phyloP scores from a whole-genome alignment of 192 early-diverging fungal genomes.

The Tieghemiomyces parasiticus region DNA sequence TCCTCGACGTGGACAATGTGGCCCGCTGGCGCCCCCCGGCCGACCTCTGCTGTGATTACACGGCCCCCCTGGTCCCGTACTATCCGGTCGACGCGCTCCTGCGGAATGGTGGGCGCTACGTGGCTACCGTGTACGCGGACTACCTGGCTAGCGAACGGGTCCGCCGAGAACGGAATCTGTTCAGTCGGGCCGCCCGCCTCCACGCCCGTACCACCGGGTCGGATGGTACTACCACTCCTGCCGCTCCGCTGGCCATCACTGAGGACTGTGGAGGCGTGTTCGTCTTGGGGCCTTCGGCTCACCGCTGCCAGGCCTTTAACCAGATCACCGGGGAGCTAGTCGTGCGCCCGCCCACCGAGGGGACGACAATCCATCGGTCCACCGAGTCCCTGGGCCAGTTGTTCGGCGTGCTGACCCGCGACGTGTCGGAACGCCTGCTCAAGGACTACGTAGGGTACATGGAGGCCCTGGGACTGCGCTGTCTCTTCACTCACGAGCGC shows the following conservation, averaged over 20 bases:
- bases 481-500: not conserved
- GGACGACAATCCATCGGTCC: not conserved
- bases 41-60: not conserved
- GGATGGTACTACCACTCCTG: too few species aligned
- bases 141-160: conserved; percentile 7
- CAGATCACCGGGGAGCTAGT: conserved; percentile 3
- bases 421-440: not conserved
- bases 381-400: not conserved
- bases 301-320: not conserved
- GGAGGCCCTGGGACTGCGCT: not conserved
- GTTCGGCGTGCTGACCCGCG: not conserved
- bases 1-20: too few species aligned
- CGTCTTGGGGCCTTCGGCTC: not conserved
- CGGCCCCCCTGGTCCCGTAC: not conserved
- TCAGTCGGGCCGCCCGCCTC: not conserved
- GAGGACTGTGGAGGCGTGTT: conserved; percentile 10
- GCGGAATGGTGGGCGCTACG: not conserved
- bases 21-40: not conserved
- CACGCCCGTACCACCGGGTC: not conserved
- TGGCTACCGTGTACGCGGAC: not conserved
- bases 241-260: not conserved
- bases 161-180: conserved; percentile 3
- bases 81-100: not conserved
- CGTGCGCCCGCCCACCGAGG: not conserved
- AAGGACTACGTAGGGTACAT: conserved; percentile 4